Evolutionary conservation across 1,284 basidiomycete species (phyloP).

Genomic region (Vanrija sp.): DNA sequence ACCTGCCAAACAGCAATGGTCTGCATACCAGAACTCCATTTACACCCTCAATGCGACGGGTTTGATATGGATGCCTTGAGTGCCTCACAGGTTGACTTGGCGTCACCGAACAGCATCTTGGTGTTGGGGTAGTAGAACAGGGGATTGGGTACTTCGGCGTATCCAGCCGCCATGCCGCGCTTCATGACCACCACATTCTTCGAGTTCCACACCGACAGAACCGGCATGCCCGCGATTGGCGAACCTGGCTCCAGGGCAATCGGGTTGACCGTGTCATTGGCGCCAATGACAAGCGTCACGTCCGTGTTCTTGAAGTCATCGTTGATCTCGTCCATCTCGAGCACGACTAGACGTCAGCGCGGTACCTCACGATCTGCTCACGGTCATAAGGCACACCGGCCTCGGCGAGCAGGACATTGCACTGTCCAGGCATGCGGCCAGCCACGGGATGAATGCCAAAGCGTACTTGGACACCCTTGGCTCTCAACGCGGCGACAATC

Average conservation of each 20-base stretch:
- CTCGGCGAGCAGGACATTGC: constrained; percentile 79
- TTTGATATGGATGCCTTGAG: constrained; percentile 17
- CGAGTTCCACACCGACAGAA: constrained; percentile 82
- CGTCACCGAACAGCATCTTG: constrained; percentile 84
- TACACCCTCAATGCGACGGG: too few species aligned
- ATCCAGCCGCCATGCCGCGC: constrained; percentile 62
- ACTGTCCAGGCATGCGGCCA: constrained; percentile 55
- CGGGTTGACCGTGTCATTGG: constrained; percentile 86
- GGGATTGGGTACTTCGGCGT: constrained; percentile 77
- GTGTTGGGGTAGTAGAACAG: constrained; percentile 85
- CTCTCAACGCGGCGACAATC: constrained; percentile 64
- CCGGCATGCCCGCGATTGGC: constrained; percentile 82
- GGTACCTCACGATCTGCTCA: constrained; percentile 48
- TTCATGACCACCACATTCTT: constrained; percentile 88
- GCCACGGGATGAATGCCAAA: constrained; percentile 48
- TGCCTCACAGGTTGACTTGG: constrained; percentile 75
- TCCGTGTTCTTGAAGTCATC: constrained; percentile 81
- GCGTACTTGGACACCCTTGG: constrained; percentile 67
- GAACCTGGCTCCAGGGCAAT: constrained; percentile 80
- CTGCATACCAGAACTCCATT: too few species aligned
- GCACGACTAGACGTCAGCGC: constrained; percentile 58
- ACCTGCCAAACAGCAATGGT: too few species aligned
- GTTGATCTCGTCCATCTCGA: constrained; percentile 89
- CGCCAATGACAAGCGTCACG: constrained; percentile 67
- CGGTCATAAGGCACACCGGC: constrained; percentile 84